Base-by-base conservation (phyloP, 345 rosid genomes). In the Iberis pinnata region DNA sequence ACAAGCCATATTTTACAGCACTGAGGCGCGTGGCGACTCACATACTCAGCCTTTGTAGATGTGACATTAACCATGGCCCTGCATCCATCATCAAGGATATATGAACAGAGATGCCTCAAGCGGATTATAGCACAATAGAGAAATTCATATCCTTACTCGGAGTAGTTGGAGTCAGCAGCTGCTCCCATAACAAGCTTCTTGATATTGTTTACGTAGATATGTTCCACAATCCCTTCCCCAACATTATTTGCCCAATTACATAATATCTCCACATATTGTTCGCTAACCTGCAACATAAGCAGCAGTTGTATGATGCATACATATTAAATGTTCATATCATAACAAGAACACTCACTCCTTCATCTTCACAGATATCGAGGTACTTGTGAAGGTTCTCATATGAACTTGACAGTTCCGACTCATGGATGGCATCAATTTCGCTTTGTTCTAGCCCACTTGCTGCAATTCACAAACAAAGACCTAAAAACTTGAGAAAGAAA, bases 101-200 rank as follows among this genome's bases (percentile, higher is more conserved):
- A 44, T 48, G 58, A 29, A 11, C 43, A 43, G 46, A 32, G 37
- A 31, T 29, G 24, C 49, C 25, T 22, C 25, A 22, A 22, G 25
- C n/a, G n/a, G n/a, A n/a, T n/a, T n/a, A n/a, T n/a, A n/a, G 61
- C 31, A 44, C 1, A 19, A 27, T 2, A 48, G 17, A 41, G 15
- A 24, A 33, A 42, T 24, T 17, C 10, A 52, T 13, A 18, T 41
- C 37, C 18, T n/a, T 81, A 86, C 88, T 66, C 67, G 9, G 75
- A 42, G 68, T 65, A 75, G 58, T 50, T 74, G 29, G 73, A 58
- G 54, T 80, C 71, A 51, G 95, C 76, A 38, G 89, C 83, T 26
- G 82, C 90, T 60, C 89, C 90, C 75, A 82, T 77, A 27, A 81
- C 71, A 39, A 72, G 86, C 69, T 73, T 78, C 47, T 70, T 79